These are phyloP conservation scores for Chimonanthus praecox DNA, from an alignment of 164 flowering plant species.

Conservation along the genomic window DNA sequence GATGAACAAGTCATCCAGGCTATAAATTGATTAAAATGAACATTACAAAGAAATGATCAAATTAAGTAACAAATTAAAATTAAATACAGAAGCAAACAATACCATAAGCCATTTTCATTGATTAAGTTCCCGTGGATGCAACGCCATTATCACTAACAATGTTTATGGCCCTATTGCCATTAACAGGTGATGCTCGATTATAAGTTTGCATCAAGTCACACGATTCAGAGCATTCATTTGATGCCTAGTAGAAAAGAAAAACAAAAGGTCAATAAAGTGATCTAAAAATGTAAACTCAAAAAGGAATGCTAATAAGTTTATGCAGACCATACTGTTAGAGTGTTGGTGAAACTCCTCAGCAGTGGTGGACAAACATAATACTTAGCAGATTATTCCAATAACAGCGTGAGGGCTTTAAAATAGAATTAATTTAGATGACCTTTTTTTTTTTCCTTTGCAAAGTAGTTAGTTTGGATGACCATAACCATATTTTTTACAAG, in stretches of 20 bases:
- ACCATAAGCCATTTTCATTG: background rate
- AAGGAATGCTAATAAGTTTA: background rate
- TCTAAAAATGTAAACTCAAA: background rate
- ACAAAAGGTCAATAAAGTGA: background rate
- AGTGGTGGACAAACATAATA: too few relatives aligned
- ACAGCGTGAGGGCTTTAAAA: too few relatives aligned
- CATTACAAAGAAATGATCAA: background rate
- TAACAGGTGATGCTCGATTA: slow-evolving; percentile 9
- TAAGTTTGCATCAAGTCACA: slow-evolving; percentile 9
- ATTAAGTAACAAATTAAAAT: background rate
- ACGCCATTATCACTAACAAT: background rate
- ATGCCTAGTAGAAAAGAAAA: slow-evolving; percentile 7
- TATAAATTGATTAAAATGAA: slow-evolving; percentile 2
- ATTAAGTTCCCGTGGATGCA: background rate
- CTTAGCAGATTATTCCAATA: too few relatives aligned
- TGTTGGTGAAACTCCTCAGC: too few relatives aligned
- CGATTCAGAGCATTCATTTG: slow-evolving; percentile 15
- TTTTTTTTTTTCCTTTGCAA: too few relatives aligned
- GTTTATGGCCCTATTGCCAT: slow-evolving; percentile 7
- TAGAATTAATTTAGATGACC: too few relatives aligned
- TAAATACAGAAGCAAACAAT: background rate
- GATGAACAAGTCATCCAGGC: background rate
- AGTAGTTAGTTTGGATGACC: too few relatives aligned
- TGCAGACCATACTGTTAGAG: too few relatives aligned
- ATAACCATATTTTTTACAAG: too few relatives aligned